Conservation (phyloP, 2,329 filamentous ascomycete species). For the Trichoderma hamatum region DNA sequence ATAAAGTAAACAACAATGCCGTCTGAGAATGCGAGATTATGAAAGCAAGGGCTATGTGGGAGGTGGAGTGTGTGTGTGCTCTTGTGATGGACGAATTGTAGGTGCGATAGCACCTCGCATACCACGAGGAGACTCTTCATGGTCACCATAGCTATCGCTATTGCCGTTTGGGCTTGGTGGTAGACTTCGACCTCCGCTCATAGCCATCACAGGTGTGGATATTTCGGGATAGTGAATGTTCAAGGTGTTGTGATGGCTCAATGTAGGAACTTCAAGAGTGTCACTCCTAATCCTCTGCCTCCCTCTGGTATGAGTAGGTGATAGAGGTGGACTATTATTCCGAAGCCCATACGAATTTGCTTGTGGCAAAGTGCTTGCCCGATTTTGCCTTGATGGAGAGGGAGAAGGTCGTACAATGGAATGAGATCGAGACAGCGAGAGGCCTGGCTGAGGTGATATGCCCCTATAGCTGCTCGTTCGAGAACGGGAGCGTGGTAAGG, state of each 20-base stretch:
- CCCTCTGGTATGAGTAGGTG: slow-evolving; percentile 2
- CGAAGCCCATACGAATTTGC: background rate
- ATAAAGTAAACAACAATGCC: background rate
- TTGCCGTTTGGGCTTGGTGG: background rate
- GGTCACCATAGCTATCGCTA: background rate
- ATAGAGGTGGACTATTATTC: background rate
- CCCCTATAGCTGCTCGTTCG: slow-evolving; percentile 43
- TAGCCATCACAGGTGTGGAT: background rate
- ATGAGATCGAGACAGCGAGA: slow-evolving; percentile 4
- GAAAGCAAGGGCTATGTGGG: no score
- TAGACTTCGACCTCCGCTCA: slow-evolving; percentile 5
- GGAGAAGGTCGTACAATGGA: background rate
- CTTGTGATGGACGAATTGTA: background rate
- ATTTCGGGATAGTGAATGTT: background rate
- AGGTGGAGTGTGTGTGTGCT: background rate
- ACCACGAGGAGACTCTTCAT: background rate
- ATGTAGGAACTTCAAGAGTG: slow-evolving; percentile 29
- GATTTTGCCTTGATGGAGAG: background rate
- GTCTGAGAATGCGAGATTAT: background rate
- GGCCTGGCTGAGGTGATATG: background rate
- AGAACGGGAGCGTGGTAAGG: slow-evolving; percentile 36
- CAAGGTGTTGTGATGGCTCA: slow-evolving; percentile 4
- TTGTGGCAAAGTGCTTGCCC: slow-evolving; percentile 26
- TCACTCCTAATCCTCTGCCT: slow-evolving; percentile 26
- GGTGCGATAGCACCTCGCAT: background rate